A percentile compares a stretch with the other conserved stretches of the same genome.
These are phyloP conservation scores for Castanea mollissima DNA, from an alignment of 306 rosid species.

Conservation along the genomic window DNA sequence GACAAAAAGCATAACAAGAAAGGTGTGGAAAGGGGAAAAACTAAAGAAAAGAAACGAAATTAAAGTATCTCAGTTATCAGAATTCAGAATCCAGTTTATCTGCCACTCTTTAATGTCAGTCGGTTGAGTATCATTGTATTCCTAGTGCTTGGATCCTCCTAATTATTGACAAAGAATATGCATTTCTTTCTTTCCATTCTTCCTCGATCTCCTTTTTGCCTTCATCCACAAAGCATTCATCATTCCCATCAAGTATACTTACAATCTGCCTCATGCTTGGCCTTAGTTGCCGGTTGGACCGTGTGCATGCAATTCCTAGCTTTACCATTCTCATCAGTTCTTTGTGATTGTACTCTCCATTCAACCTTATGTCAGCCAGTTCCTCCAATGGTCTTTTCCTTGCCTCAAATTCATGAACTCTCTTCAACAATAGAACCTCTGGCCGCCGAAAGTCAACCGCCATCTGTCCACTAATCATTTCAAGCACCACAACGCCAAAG, in stretches of 20 bases:
- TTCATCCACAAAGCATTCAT: slow-evolving; percentile 36
- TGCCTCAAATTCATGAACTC: slow-evolving; percentile 60
- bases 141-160: slow-evolving; percentile 92
- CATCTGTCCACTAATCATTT: slow-evolving; percentile 72
- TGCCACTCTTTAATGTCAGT: slow-evolving; percentile 4
- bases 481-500: slow-evolving; percentile 88
- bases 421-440: slow-evolving; percentile 77
- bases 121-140: slow-evolving; percentile 52
- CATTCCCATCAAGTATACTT: slow-evolving; percentile 76
- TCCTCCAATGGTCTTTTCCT: slow-evolving; percentile 61
- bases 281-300: slow-evolving; percentile 52
- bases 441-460: slow-evolving; percentile 88
- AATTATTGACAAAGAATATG: slow-evolving; percentile 53
- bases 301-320: slow-evolving; percentile 72
- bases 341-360: slow-evolving; percentile 56
- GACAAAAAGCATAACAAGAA: slow-evolving; percentile 22
- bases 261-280: slow-evolving; percentile 86
- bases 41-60: slow-evolving; percentile 9
- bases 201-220: slow-evolving; percentile 51
- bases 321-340: slow-evolving; percentile 63
- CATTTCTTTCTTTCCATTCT: slow-evolving; percentile 69
- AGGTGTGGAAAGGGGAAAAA: not conserved
- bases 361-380: slow-evolving; percentile 61
- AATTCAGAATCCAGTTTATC: slow-evolving; percentile 7
- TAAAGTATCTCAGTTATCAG: not conserved